These are phyloP conservation scores for Botrytis fabae DNA, from an alignment of 2,329 filamentous ascomycete genomes.

Conservation along the genomic window DNA sequence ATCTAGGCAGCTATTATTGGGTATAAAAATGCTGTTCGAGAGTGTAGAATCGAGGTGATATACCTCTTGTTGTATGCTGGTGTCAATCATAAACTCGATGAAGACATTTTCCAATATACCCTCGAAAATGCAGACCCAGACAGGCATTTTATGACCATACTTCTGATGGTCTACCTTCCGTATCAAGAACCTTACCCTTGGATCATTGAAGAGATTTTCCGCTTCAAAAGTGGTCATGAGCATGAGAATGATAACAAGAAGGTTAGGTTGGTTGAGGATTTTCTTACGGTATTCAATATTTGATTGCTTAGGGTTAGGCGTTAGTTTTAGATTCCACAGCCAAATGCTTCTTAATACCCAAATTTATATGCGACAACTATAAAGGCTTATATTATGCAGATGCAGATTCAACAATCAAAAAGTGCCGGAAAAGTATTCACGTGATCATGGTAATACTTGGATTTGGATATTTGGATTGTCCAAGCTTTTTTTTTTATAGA, in stretches of 20 bases:
- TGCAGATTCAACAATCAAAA: neutral
- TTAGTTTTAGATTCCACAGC: neutral
- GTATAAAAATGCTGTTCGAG: slow-evolving; percentile 31
- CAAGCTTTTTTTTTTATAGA: slow-evolving; percentile 26
- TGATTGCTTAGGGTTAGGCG: neutral
- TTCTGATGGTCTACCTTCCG: neutral
- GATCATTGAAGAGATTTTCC: neutral
- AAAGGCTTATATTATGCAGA: neutral
- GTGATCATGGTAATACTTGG: slow-evolving; percentile 1
- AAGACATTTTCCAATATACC: slow-evolving; percentile 20
- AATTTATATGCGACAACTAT: neutral
- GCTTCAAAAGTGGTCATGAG: slow-evolving; percentile 11
- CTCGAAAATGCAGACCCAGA: slow-evolving; percentile 2
- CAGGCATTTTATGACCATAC: neutral
- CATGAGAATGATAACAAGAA: slow-evolving; percentile 11
- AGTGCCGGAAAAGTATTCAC: neutral
- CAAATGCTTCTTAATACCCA: neutral
- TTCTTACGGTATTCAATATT: neutral
- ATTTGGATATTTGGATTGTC: slow-evolving; percentile 18
- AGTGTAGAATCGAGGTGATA: slow-evolving; percentile 30
- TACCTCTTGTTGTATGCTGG: slow-evolving; percentile 31
- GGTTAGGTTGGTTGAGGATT: slow-evolving; percentile 1
- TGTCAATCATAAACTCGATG: slow-evolving; percentile 26
- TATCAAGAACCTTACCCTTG: neutral
- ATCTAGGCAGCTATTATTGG: slow-evolving; percentile 33